Evolutionary conservation across 805 yeast genomes (phyloP).

Genomic region (Metschnikowia lachancei): DNA sequence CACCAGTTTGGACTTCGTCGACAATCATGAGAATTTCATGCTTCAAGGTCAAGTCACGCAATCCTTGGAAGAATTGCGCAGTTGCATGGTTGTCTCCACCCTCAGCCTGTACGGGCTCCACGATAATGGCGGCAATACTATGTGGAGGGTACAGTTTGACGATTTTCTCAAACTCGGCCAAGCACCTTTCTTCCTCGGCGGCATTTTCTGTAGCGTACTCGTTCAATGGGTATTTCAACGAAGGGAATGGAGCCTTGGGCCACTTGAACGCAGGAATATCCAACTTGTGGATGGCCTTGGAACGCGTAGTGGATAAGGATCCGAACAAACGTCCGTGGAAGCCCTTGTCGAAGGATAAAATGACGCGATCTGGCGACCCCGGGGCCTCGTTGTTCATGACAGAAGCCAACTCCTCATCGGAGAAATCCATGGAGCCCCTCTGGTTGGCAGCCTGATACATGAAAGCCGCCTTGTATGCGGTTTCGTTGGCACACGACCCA

Average conservation of each 20-base stretch:
- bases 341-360: conserved; percentile 51
- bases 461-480: conserved; percentile 70
- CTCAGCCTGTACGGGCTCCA: conserved; percentile 68
- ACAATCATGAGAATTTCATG: conserved; percentile 59
- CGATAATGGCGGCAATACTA: conserved; percentile 51
- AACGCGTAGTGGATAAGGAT: conserved; percentile 53
- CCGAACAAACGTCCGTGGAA: conserved; percentile 61
- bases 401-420: conserved; percentile 44
- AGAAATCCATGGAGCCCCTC: conserved; percentile 48
- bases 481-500: conserved; percentile 69
- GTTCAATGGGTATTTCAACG: conserved; percentile 40
- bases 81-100: conserved; percentile 77
- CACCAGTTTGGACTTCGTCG: conserved; percentile 75
- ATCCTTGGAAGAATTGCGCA: conserved; percentile 56
- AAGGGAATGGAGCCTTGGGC: conserved; percentile 53
- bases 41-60: conserved; percentile 58
- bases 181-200: conserved; percentile 48
- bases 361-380: conserved; percentile 52
- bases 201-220: conserved; percentile 40
- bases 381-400: conserved; percentile 52
- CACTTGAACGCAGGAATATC: conserved; percentile 60
- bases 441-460: conserved; percentile 57
- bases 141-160: conserved; percentile 33
- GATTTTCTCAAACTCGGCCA: conserved; percentile 43
- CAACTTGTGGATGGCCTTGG: conserved; percentile 56